These are phyloP conservation scores for Cyphellophora attinorum DNA, from an alignment of 2,329 filamentous ascomycete species.

Conservation along the genomic window DNA sequence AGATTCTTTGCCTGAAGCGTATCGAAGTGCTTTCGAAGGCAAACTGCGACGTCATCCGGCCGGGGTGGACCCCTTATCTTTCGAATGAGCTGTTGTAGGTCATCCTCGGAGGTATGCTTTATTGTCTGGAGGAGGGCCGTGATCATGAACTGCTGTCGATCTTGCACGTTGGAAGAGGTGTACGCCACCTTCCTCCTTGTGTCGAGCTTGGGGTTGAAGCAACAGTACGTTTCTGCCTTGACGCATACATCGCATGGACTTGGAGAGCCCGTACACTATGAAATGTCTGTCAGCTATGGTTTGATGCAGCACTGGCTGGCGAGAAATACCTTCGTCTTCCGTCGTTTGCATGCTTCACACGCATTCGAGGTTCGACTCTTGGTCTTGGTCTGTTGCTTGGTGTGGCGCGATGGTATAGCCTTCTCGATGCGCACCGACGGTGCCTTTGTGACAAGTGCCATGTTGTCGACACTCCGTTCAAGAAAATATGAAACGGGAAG, in stretches of 20 bases:
- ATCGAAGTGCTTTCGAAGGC: neutral
- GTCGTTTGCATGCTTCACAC: slow-evolving; percentile 8
- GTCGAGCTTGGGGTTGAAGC: slow-evolving; percentile 8
- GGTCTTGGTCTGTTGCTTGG: neutral
- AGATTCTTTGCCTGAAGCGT: neutral
- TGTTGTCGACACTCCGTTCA: too few relatives aligned
- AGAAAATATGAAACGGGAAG: too few relatives aligned
- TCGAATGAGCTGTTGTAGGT: neutral
- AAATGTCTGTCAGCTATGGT: neutral
- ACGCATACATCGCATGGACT: slow-evolving; percentile 6
- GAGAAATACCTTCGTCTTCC: slow-evolving; percentile 8
- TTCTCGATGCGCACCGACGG: too few relatives aligned
- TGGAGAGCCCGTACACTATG: slow-evolving; percentile 7
- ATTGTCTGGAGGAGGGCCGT: slow-evolving; percentile 8
- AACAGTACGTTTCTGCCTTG: slow-evolving; percentile 6
- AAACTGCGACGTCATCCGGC: neutral
- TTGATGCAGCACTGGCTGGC: too few relatives aligned
- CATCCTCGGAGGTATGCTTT: slow-evolving; percentile 7
- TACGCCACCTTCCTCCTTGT: slow-evolving; percentile 6
- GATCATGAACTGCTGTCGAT: slow-evolving; percentile 7
- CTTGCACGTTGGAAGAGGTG: slow-evolving; percentile 5
- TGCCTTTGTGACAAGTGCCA: too few relatives aligned
- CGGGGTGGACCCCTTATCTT: neutral
- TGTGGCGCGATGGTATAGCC: too few relatives aligned
- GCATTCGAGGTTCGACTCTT: slow-evolving; percentile 5